Evolutionary conservation across 2,329 filamentous ascomycete species (phyloP).

Genomic region (Fusarium pseudograminearum): DNA sequence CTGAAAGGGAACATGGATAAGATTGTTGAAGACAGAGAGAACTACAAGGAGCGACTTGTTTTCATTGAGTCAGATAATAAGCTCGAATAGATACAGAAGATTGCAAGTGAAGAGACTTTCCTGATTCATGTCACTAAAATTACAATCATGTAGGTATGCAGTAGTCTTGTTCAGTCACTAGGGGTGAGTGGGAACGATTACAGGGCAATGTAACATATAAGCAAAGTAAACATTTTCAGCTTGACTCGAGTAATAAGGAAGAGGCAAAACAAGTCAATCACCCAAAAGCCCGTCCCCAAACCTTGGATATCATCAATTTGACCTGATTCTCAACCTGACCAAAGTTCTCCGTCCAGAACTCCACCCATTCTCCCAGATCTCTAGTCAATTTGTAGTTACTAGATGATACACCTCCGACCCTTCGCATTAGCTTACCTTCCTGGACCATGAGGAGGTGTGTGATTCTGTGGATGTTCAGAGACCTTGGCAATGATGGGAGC

Average conservation of each 20-base stretch:
- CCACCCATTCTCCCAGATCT: neutral
- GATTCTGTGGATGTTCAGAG: neutral
- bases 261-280: too few species aligned
- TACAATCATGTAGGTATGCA: too few species aligned
- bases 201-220: too few species aligned
- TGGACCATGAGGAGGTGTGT: neutral
- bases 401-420: neutral
- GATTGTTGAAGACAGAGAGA: accelerated
- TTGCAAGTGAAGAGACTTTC: too few species aligned
- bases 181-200: too few species aligned
- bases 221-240: too few species aligned
- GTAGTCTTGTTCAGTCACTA: too few species aligned
- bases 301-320: neutral
- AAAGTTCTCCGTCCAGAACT: neutral
- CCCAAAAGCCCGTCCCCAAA: too few species aligned
- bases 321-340: neutral
- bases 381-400: neutral
- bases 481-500: neutral
- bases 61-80: conserved; percentile 6
- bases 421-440: neutral
- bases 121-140: too few species aligned
- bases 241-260: too few species aligned
- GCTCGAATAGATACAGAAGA: neutral
- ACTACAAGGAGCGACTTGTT: neutral
- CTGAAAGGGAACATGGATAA: neutral